phyloP scores from a whole-genome alignment of 139 green algal genomes.

The Chlamydomonas sphaeroides region DNA sequence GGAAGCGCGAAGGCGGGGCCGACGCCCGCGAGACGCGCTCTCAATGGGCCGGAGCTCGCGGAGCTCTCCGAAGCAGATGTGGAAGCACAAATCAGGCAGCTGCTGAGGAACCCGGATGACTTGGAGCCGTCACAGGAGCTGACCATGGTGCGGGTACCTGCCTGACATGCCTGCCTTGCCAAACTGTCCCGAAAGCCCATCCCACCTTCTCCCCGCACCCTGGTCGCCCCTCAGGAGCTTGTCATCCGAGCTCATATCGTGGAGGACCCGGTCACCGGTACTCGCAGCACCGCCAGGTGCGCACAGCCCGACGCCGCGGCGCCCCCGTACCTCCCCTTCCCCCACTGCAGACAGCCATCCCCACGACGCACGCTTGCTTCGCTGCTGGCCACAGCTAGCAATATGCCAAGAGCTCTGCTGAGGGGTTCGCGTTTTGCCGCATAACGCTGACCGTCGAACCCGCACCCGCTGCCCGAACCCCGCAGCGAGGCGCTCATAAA shows the following conservation, averaged over 20 bases:
- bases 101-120: background rate
- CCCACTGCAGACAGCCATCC: background rate
- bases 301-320: background rate
- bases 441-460: no score
- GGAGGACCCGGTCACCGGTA: background rate
- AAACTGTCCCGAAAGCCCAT: no score
- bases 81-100: constrained; percentile 34
- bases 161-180: background rate
- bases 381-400: background rate
- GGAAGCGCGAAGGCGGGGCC: background rate
- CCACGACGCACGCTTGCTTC: background rate
- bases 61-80: constrained; percentile 41
- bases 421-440: background rate
- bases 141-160: constrained; percentile 4
- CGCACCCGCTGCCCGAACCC: background rate
- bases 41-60: constrained; percentile 27
- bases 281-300: background rate
- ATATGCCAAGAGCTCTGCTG: background rate
- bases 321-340: background rate
- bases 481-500: constrained; percentile 23
- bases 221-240: constrained; percentile 14
- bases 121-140: constrained; percentile 16
- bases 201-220: no score
- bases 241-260: constrained; percentile 20
- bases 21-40: constrained; percentile 9